These are phyloP conservation scores for Phtheirospermum japonicum DNA, from an alignment of 257 asterid genomes.

Conservation along the genomic window DNA sequence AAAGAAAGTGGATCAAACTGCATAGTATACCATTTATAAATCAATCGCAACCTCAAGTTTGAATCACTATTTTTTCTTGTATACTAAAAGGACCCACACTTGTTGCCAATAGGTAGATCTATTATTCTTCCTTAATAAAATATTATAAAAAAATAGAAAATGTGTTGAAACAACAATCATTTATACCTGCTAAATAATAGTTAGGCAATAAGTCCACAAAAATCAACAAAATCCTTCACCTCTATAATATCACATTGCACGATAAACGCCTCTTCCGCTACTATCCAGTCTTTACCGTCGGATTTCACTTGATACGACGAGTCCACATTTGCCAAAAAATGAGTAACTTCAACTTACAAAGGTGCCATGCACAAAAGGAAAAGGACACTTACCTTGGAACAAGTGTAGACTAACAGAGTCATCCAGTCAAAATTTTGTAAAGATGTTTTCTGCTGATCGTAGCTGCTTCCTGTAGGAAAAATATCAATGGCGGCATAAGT, in stretches of 20 bases:
- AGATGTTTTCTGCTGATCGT: slow-evolving; percentile 38
- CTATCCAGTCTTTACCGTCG: slow-evolving; percentile 49
- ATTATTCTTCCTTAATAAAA: too few species aligned
- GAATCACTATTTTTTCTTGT: too few species aligned
- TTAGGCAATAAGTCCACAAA: too few species aligned
- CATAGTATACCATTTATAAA: slow-evolving; percentile 20
- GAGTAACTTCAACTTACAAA: too few species aligned
- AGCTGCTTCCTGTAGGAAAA: slow-evolving; percentile 67
- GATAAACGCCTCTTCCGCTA: slow-evolving; percentile 67
- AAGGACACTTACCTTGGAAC: slow-evolving; percentile 56
- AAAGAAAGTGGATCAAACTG: slow-evolving; percentile 18
- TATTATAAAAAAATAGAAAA: too few species aligned
- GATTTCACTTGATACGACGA: slow-evolving; percentile 27
- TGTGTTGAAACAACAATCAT: too few species aligned
- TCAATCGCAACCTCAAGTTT: too few species aligned
- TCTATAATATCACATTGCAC: slow-evolving; percentile 32
- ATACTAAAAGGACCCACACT: too few species aligned
- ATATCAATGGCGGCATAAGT: slow-evolving; percentile 78
- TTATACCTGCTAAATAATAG: too few species aligned
- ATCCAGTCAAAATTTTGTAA: slow-evolving; percentile 71
- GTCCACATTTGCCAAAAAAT: slow-evolving; percentile 13
- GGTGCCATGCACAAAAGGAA: too few species aligned
- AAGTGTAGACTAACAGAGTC: slow-evolving; percentile 67
- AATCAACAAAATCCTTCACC: too few species aligned
- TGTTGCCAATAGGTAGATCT: too few species aligned